phyloP scores from a whole-genome alignment of 768 basidiomycete genomes.

The Tylopilus vinaceipallidus region DNA sequence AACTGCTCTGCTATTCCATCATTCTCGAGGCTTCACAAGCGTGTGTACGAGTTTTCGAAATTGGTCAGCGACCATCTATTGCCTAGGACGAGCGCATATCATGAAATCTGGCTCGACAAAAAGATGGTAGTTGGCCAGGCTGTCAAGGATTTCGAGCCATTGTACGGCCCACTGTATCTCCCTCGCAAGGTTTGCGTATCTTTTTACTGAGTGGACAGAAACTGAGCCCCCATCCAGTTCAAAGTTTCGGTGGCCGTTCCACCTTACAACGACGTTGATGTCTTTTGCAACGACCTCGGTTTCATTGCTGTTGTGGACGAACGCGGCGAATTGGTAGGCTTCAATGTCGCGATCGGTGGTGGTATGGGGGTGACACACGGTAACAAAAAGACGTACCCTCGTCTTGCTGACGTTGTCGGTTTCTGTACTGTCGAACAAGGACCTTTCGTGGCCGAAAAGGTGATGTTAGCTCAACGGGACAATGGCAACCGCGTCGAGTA shows the following conservation, averaged over 20 bases:
- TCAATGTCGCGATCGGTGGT: slow-evolving; percentile 92
- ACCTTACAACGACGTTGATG: slow-evolving; percentile 93
- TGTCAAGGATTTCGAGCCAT: slow-evolving; percentile 89
- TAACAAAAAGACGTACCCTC: slow-evolving; percentile 98
- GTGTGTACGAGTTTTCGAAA: slow-evolving; percentile 84
- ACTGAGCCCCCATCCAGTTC: slow-evolving; percentile 55
- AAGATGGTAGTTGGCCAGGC: slow-evolving; percentile 94
- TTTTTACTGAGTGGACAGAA: background rate
- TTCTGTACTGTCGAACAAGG: slow-evolving; percentile 92
- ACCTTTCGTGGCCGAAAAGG: slow-evolving; percentile 81
- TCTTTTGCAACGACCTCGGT: slow-evolving; percentile 94
- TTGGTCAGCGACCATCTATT: slow-evolving; percentile 81
- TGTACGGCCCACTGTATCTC: slow-evolving; percentile 98
- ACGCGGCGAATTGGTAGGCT: slow-evolving; percentile 78
- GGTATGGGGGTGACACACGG: slow-evolving; percentile 99
- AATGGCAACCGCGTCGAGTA: slow-evolving; percentile 94
- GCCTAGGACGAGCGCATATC: slow-evolving; percentile 90
- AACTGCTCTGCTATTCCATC: slow-evolving; percentile 90
- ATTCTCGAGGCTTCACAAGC: slow-evolving; percentile 78
- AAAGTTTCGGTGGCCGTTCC: slow-evolving; percentile 97
- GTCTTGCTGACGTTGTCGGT: slow-evolving; percentile 82
- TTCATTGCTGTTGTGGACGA: slow-evolving; percentile 90
- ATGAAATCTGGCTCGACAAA: slow-evolving; percentile 99
- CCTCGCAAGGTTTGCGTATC: slow-evolving; percentile 75
- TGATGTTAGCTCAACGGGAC: slow-evolving; percentile 93